A percentile compares a stretch with the other conserved stretches of the same genome.
Evolutionary conservation across 2,329 filamentous ascomycete genomes (phyloP).

Genomic region (Ceratocystiopsis minuta): DNA sequence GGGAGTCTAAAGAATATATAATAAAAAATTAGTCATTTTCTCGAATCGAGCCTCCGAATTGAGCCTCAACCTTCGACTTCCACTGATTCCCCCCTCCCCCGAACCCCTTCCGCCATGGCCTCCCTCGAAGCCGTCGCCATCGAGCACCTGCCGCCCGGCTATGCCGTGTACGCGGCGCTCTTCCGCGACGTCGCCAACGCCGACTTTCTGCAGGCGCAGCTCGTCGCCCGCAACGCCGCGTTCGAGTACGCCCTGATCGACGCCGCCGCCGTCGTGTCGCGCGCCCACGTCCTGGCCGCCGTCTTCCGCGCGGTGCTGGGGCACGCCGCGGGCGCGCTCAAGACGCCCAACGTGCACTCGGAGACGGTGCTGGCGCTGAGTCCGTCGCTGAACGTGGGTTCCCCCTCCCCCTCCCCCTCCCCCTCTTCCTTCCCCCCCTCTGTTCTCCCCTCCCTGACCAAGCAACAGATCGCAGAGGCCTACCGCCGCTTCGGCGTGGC

Average conservation of each 20-base stretch:
- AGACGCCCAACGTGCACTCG: conserved; percentile 73
- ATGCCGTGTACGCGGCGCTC: conserved; percentile 54
- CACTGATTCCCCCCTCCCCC: too few relatives aligned
- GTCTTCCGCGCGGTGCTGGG: conserved; percentile 60
- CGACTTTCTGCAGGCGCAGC: conserved; percentile 58
- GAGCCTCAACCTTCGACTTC: too few relatives aligned
- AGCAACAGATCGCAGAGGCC: conserved; percentile 65
- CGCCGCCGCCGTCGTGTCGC: conserved; percentile 58
- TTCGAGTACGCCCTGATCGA: conserved; percentile 94
- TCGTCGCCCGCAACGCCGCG: conserved; percentile 64
- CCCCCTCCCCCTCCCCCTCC: not conserved
- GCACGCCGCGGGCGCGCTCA: conserved; percentile 38
- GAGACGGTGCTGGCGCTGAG: conserved; percentile 72
- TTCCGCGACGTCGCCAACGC: conserved; percentile 66
- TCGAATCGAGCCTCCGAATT: too few relatives aligned
- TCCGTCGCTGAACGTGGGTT: conserved; percentile 57
- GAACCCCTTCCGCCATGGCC: not conserved
- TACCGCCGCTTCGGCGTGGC: conserved; percentile 77
- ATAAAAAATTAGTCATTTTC: too few relatives aligned
- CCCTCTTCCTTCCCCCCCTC: not conserved
- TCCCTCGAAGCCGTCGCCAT: conserved; percentile 48
- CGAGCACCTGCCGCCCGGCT: conserved; percentile 52
- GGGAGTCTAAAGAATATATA: too few relatives aligned
- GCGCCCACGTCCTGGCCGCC: conserved; percentile 55
- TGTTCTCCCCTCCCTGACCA: not conserved